Evolutionary conservation across 345 rosid genomes (phyloP).

Genomic region (Citropsis articulata): DNA sequence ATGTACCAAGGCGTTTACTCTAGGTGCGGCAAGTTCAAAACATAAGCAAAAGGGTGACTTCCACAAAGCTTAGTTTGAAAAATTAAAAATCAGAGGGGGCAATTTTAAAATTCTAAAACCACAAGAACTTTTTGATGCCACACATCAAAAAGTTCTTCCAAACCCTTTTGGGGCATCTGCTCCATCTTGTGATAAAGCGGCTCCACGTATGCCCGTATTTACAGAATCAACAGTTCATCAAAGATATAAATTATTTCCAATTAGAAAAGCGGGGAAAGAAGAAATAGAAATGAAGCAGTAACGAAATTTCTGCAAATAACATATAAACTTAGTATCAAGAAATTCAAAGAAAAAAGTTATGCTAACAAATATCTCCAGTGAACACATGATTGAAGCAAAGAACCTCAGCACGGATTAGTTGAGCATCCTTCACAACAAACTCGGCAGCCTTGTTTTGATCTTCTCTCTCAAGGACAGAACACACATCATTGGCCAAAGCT

Average conservation of each 20-base stretch:
- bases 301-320: neutral
- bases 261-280: neutral
- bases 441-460: constrained; percentile 48
- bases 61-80: neutral
- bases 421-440: constrained; percentile 73
- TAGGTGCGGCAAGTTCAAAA: neutral
- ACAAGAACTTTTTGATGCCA: neutral
- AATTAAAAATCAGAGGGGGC: neutral
- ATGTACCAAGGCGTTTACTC: neutral
- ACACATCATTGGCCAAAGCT: constrained; percentile 56
- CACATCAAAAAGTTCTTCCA: neutral
- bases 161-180: neutral
- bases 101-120: neutral
- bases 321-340: neutral
- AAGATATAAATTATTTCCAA: neutral
- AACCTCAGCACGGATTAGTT: constrained; percentile 79
- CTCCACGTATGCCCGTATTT: neutral
- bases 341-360: neutral
- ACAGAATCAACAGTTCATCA: neutral
- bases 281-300: neutral
- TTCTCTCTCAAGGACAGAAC: constrained; percentile 67
- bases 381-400: constrained; percentile 15
- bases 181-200: neutral
- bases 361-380: neutral
- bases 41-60: neutral